Evolutionary conservation across 208 protist species (phyloP).

Genomic region (Tritrichomonas musculus): DNA sequence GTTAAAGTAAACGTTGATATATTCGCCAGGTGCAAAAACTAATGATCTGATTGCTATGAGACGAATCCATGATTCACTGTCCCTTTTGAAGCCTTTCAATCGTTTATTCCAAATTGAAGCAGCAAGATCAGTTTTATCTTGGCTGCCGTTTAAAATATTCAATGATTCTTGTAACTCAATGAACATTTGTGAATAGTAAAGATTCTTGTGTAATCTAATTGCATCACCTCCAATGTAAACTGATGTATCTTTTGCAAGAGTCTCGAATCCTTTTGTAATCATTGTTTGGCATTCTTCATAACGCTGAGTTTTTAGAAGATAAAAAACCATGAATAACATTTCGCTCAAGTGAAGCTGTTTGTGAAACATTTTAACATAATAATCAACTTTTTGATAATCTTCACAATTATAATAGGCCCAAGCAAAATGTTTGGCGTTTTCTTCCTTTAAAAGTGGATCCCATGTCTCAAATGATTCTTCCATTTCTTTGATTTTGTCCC

Average conservation of each 20-base stretch:
- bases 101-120: neutral
- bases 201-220: neutral
- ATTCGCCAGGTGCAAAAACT: neutral
- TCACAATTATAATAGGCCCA: neutral
- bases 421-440: neutral
- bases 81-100: neutral
- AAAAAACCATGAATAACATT: neutral
- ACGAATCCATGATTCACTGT: neutral
- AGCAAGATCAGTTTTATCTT: neutral
- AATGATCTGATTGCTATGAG: neutral
- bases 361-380: neutral
- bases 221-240: neutral
- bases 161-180: conserved; percentile 2
- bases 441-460: neutral
- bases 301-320: neutral
- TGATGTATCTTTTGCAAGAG: neutral
- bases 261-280: neutral
- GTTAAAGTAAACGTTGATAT: neutral
- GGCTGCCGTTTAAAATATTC: neutral
- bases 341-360: neutral
- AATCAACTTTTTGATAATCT: neutral
- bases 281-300: neutral
- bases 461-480: neutral
- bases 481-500: neutral
- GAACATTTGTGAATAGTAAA: neutral